Evolutionary conservation across 176 grass and related monocot species (phyloP).

Genomic region (Eragrostis curvula): DNA sequence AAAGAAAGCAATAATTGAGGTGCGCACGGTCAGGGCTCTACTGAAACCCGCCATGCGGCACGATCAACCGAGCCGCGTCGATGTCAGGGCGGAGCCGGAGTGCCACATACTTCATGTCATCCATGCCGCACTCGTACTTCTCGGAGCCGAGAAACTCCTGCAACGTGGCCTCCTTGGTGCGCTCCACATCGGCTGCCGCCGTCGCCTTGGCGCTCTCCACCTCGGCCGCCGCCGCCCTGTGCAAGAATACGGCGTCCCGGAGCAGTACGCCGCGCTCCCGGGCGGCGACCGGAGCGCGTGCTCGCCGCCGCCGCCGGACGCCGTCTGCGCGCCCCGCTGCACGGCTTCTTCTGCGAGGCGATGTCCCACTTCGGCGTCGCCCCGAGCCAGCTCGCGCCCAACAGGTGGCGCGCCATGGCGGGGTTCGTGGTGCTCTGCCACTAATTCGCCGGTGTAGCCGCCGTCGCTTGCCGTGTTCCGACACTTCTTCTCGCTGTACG

Average conservation of each 20-base stretch:
- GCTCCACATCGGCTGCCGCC: too few relatives aligned
- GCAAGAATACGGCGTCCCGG: neutral
- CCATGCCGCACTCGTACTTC: slow-evolving; percentile 36
- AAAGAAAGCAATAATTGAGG: too few relatives aligned
- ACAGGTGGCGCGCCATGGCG: slow-evolving; percentile 33
- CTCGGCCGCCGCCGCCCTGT: neutral
- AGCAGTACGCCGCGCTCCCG: neutral
- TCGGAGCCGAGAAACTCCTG: slow-evolving; percentile 4
- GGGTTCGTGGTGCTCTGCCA: slow-evolving; percentile 28
- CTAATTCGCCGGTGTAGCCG: neutral
- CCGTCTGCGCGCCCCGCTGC: slow-evolving; percentile 27
- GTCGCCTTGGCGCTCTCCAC: too few relatives aligned
- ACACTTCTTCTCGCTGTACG: slow-evolving; percentile 9
- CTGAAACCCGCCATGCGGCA: neutral
- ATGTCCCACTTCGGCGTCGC: slow-evolving; percentile 35
- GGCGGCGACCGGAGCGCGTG: too few relatives aligned
- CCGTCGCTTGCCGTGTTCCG: neutral
- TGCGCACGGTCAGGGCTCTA: too few relatives aligned
- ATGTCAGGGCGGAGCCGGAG: slow-evolving; percentile 23
- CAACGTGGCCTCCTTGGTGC: neutral
- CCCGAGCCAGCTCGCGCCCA: slow-evolving; percentile 33
- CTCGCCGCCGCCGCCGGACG: too few relatives aligned
- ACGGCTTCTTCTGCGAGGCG: slow-evolving; percentile 7
- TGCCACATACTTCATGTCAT: slow-evolving; percentile 39
- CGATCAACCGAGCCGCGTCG: slow-evolving; percentile 7